Base-by-base conservation (phyloP, 495 filamentous ascomycete genomes). In the Bryoglossum gracile region DNA sequence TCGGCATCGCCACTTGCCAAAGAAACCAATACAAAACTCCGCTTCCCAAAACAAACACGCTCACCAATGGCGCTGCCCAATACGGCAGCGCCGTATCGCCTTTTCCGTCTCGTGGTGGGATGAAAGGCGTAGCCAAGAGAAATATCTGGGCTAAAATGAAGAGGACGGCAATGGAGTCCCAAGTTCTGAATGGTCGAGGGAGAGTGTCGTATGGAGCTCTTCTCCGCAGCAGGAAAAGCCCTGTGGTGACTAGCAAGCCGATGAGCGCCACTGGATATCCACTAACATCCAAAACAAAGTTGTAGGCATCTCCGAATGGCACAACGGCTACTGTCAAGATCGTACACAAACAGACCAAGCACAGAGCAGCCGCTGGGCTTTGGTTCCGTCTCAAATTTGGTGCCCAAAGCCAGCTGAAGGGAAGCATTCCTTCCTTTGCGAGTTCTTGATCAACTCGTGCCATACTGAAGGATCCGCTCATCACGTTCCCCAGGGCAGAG, bases 231-330 rank as follows among this genome's bases (percentile, higher is more conserved):
- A 79, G 68, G 9, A 87, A 57, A 3, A 86, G 58, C 0, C 83
- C 83, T 16, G 80, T 49, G 0, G 75, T 74, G 0, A 76, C 65
- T 0, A 81, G 81, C 10, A 87, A 63, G 1, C 69, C 71, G 41
- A 80, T 78, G 41, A 85, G 65, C 43, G 82, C 75, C 0, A 65
- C 74, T 0, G 83, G 80, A 52, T 88, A 88, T 4, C 75, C 81
- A 53, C 84, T 82, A 0, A 86, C 79, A 26, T 85, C 80, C 5
- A 85, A 67, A 47, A 87, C 84, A 53, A 87, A 86, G 43, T 77
- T 81, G 61, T 84, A 86, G 8, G 82, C 78, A 38, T 82, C 74
- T 16, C 71, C 65, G 38, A 9, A 18, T n/a, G 38, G 38, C 35
- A n/a, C n/a, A n/a, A n/a, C n/a, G n/a, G n/a, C n/a, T n/a, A n/a